Evolutionary conservation across 768 basidiomycete species (phyloP).

Genomic region (Phanerochaete carnosa): DNA sequence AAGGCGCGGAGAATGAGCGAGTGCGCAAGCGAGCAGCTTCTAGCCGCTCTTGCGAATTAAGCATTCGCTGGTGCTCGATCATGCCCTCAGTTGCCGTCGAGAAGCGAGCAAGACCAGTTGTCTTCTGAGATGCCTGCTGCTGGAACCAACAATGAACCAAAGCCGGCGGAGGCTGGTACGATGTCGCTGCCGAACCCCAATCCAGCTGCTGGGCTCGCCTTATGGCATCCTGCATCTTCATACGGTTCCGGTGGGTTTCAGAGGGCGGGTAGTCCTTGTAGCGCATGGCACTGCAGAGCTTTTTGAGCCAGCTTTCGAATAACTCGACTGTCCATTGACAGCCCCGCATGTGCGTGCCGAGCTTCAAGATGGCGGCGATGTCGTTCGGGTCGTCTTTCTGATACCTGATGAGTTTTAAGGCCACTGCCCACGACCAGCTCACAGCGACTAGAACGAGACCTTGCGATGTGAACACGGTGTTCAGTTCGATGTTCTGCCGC

Average conservation of each 20-base stretch:
- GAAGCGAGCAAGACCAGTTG: background rate
- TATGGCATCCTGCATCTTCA: conserved; percentile 56
- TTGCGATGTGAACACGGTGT: conserved; percentile 54
- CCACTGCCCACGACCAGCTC: conserved; percentile 69
- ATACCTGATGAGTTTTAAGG: conserved; percentile 70
- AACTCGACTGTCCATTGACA: conserved; percentile 52
- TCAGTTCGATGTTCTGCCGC: conserved; percentile 46
- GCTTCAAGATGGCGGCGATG: conserved; percentile 64
- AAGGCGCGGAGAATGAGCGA: background rate
- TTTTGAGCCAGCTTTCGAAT: conserved; percentile 56
- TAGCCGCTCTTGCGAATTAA: background rate
- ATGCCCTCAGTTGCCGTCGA: background rate
- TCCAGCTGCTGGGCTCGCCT: conserved; percentile 2
- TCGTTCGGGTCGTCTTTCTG: conserved; percentile 59
- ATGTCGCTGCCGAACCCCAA: background rate
- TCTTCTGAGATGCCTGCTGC: background rate
- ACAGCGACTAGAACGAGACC: conserved; percentile 60
- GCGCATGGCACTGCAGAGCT: conserved; percentile 62
- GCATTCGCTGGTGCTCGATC: background rate
- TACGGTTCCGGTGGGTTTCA: conserved; percentile 42
- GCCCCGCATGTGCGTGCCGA: conserved; percentile 50
- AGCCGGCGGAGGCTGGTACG: background rate
- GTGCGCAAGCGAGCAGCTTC: background rate
- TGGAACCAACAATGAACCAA: background rate
- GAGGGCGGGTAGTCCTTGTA: conserved; percentile 46